phyloP scores from a whole-genome alignment of 805 yeast species.

The Pichia gijzeniarum region DNA sequence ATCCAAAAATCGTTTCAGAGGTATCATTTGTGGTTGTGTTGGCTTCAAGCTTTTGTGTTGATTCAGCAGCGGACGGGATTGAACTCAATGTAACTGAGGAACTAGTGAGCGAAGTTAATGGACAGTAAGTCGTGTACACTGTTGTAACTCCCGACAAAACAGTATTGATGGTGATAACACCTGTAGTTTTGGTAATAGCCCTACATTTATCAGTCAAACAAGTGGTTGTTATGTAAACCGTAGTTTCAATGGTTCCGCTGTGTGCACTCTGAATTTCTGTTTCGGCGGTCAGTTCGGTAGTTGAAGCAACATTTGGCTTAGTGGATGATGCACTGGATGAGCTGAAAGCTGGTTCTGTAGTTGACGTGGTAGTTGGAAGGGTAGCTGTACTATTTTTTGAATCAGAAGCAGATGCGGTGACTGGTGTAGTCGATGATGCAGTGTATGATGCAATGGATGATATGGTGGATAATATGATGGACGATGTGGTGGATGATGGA shows the following conservation, averaged over 20 bases:
- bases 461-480: too few relatives aligned
- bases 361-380: background rate
- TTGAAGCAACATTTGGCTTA: too few relatives aligned
- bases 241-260: background rate
- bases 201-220: background rate
- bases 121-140: constrained; percentile 35
- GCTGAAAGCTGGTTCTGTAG: background rate
- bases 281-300: too few relatives aligned
- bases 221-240: constrained; percentile 2
- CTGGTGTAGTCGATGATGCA: background rate
- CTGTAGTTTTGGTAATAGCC: background rate
- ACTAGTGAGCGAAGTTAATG: constrained; percentile 15
- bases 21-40: background rate
- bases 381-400: constrained; percentile 6
- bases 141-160: constrained; percentile 30
- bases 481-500: background rate
- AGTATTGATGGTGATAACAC: constrained; percentile 17
- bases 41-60: background rate
- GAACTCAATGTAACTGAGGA: too few relatives aligned
- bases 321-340: too few relatives aligned
- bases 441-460: background rate
- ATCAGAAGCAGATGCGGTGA: background rate
- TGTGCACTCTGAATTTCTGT: too few relatives aligned
- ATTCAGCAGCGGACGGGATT: background rate
- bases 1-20: background rate